Percentiles rank a stretch among this genome's conserved stretches.
Evolutionary conservation across 192 early-diverging fungal species (phyloP).

Genomic region (Allomyces macrogynus): DNA sequence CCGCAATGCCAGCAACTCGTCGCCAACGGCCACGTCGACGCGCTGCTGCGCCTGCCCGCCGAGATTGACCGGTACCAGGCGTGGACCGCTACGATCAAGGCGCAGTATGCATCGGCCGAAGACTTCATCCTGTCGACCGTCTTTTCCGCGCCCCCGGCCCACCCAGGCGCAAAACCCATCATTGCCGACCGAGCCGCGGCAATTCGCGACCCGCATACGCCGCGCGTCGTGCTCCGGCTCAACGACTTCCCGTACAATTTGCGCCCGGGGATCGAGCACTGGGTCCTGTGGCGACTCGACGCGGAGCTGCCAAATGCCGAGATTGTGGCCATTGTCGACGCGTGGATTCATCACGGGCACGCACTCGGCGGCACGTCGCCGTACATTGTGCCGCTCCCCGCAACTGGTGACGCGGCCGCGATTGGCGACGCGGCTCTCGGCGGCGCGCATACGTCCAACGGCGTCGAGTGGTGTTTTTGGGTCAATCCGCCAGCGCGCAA

Average conservation of each 20-base stretch:
- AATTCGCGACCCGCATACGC: neutral
- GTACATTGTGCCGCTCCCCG: no score
- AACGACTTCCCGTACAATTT: constrained; percentile 19
- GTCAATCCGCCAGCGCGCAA: constrained; percentile 17
- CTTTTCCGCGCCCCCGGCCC: neutral
- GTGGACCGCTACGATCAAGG: neutral
- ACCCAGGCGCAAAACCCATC: neutral
- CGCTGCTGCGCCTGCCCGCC: neutral
- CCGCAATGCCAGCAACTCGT: no score
- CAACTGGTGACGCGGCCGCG: no score
- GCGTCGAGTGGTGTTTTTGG: constrained; percentile 16
- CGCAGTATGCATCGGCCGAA: neutral
- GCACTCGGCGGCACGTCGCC: constrained; percentile 3
- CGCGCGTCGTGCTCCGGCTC: constrained; percentile 8
- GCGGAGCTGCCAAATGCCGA: constrained; percentile 11
- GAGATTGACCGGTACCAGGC: neutral
- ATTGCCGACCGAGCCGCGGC: no score
- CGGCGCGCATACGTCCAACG: neutral
- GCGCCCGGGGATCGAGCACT: constrained; percentile 14
- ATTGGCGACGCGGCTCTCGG: no score
- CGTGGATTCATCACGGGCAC: constrained; percentile 4
- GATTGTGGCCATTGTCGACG: constrained; percentile 9
- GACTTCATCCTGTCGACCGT: neutral
- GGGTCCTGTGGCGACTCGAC: constrained; percentile 19
- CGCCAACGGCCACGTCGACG: no score